These are phyloP conservation scores for Vitis cinerea DNA, from an alignment of 164 flowering plant species.

Conservation along the genomic window DNA sequence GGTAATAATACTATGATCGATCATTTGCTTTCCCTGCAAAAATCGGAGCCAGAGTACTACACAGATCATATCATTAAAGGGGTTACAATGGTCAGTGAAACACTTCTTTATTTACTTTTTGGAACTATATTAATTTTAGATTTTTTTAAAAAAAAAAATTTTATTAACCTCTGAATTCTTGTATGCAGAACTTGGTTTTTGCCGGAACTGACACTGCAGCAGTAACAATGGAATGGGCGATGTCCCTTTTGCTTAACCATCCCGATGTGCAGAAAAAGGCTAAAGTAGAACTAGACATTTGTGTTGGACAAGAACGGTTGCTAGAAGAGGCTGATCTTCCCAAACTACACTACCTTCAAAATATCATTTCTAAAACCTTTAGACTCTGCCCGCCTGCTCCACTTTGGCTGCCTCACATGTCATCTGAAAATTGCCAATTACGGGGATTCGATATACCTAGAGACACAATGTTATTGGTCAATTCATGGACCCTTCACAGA, in stretches of 20 bases:
- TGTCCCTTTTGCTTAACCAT: constrained; percentile 7
- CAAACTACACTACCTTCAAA: neutral
- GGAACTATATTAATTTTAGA: too few relatives aligned
- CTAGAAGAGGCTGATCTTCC: neutral
- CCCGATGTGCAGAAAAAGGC: neutral
- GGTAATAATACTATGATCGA: constrained; percentile 6
- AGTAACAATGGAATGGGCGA: constrained; percentile 17
- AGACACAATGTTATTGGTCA: neutral
- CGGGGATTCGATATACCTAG: neutral
- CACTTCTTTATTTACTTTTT: too few relatives aligned
- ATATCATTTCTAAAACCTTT: neutral
- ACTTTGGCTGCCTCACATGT: too few relatives aligned
- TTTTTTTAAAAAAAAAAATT: too few relatives aligned
- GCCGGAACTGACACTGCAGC: neutral
- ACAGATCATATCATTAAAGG: constrained; percentile 10
- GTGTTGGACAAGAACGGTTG: neutral
- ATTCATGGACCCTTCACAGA: neutral
- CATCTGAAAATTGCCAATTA: too few relatives aligned
- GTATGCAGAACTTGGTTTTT: neutral
- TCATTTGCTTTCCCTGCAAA: constrained; percentile 5
- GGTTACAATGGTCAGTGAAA: neutral
- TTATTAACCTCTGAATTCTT: too few relatives aligned
- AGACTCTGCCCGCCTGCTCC: neutral
- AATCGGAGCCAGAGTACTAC: constrained; percentile 4
- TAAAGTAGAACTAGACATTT: neutral